Evolutionary conservation across 257 asterid genomes (phyloP).

Genomic region (Catharanthus roseus): DNA sequence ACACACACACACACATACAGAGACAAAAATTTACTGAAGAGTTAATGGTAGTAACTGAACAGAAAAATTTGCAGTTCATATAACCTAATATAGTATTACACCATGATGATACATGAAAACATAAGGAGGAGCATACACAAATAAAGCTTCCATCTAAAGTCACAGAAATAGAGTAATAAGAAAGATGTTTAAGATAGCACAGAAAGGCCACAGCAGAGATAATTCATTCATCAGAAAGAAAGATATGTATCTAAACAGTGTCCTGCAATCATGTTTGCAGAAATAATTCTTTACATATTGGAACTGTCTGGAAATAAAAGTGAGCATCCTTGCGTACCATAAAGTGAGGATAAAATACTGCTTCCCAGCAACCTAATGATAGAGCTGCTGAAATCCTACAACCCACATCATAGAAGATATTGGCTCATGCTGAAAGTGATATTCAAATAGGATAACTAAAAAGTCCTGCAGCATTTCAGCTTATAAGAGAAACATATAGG

Average conservation of each 20-base stretch:
- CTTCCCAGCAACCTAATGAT: not conserved
- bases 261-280: not conserved
- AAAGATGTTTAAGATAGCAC: not conserved
- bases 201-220: no score
- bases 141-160: not conserved
- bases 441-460: not conserved
- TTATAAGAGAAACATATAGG: not conserved
- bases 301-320: not conserved
- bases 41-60: not conserved
- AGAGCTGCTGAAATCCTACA: not conserved
- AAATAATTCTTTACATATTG: slow-evolving; percentile 6
- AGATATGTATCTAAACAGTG: not conserved
- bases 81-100: not conserved
- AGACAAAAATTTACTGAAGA: no score
- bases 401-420: not conserved
- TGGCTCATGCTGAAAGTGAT: not conserved
- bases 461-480: not conserved
- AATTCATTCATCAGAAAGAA: not conserved
- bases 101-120: no score
- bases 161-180: not conserved
- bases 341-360: slow-evolving; percentile 5
- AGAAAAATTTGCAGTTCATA: not conserved
- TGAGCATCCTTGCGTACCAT: not conserved
- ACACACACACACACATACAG: no score
- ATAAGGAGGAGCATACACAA: not conserved